Percentiles rank a stretch among this genome's conserved stretches.
Conservation (phyloP, 2,329 filamentous ascomycete genomes). For the Capronia coronata region DNA sequence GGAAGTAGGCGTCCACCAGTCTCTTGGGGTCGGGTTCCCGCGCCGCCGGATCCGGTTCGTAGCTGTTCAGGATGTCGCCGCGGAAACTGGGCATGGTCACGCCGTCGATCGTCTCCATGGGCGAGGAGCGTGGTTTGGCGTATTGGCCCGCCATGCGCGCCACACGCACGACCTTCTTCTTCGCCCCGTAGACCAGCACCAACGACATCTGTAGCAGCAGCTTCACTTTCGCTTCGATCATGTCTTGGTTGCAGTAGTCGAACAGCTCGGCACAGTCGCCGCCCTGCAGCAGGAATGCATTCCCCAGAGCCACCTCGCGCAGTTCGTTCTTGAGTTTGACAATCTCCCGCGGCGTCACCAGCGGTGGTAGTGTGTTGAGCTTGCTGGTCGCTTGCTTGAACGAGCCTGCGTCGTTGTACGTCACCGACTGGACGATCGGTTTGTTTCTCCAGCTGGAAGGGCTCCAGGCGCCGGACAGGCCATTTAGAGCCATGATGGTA, state of each 20-base stretch:
- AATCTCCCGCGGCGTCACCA: slow-evolving; percentile 54
- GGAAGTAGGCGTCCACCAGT: slow-evolving; percentile 86
- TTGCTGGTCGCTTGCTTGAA: slow-evolving; percentile 38
- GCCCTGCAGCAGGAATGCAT: slow-evolving; percentile 89
- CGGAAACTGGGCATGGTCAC: slow-evolving; percentile 81
- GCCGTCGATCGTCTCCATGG: slow-evolving; percentile 74
- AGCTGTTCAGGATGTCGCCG: slow-evolving; percentile 93
- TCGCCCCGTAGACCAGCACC: slow-evolving; percentile 79
- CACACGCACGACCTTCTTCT: slow-evolving; percentile 82
- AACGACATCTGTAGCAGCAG: slow-evolving; percentile 94
- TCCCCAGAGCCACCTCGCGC: slow-evolving; percentile 78
- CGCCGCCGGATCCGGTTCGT: slow-evolving; percentile 57
- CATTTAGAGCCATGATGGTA: slow-evolving; percentile 32
- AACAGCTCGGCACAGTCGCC: slow-evolving; percentile 95
- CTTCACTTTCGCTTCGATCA: slow-evolving; percentile 95
- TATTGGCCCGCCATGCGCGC: slow-evolving; percentile 97
- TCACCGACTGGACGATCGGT: slow-evolving; percentile 43
- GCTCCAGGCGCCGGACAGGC: slow-evolving; percentile 14
- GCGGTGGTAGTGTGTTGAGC: slow-evolving; percentile 41
- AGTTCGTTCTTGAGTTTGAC: slow-evolving; percentile 69
- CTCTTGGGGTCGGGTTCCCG: slow-evolving; percentile 74
- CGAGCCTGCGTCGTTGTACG: slow-evolving; percentile 40
- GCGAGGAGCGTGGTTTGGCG: slow-evolving; percentile 86
- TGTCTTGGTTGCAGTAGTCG: slow-evolving; percentile 82
- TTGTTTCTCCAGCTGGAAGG: slow-evolving; percentile 39